phyloP scores from a whole-genome alignment of 352 stramenopile species.

The Globisporangium takayamanum region DNA sequence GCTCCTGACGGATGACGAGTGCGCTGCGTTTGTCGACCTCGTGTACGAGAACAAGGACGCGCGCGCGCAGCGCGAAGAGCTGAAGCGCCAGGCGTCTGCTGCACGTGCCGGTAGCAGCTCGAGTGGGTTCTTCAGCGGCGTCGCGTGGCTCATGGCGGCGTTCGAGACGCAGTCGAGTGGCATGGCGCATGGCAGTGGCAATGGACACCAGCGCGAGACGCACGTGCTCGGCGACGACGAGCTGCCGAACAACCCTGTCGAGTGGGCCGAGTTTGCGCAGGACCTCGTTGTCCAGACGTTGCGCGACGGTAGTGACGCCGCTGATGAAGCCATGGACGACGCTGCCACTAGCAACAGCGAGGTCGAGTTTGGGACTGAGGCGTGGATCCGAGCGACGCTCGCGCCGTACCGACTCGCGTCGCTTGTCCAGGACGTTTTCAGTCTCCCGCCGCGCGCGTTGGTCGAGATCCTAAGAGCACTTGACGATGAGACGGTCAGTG shows the following conservation, averaged over 20 bases:
- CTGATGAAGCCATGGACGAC: background rate
- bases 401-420: conserved; percentile 62
- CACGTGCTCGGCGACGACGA: conserved; percentile 14
- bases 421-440: conserved; percentile 52
- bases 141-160: conserved; percentile 66
- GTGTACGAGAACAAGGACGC: conserved; percentile 56
- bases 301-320: background rate
- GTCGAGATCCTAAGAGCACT: conserved; percentile 47
- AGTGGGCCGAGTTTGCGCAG: conserved; percentile 39
- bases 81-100: conserved; percentile 27
- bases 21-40: conserved; percentile 45
- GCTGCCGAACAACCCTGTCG: conserved; percentile 23
- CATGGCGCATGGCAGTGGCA: conserved; percentile 16
- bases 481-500: conserved; percentile 41
- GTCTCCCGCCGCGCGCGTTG: conserved; percentile 34
- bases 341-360: conserved; percentile 9
- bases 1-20: conserved; percentile 37
- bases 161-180: conserved; percentile 33
- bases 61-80: conserved; percentile 36
- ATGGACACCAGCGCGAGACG: background rate
- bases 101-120: conserved; percentile 12
- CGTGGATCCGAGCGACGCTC: conserved; percentile 58
- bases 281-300: conserved; percentile 34
- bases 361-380: conserved; percentile 36
- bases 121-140: conserved; percentile 59